Base-by-base conservation (phyloP, 148 eudicot genomes). In the Rhododendron griersonianum region DNA sequence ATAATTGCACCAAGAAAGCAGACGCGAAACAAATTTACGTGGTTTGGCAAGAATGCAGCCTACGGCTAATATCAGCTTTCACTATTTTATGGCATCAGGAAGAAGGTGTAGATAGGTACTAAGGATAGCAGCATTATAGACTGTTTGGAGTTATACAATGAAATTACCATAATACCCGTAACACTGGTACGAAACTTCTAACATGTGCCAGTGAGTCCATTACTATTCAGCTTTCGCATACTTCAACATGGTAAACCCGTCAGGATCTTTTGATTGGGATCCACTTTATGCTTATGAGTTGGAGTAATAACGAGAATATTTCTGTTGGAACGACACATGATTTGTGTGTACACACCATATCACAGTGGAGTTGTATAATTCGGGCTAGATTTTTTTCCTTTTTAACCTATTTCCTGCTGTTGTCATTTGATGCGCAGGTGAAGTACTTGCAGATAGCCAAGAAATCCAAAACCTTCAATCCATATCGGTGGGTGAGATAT, bases 401-500 rank as follows among this genome's bases (percentile, higher is more conserved):
- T 7, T 7, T 47, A 16, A 37, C 80, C 23, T 0, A 50, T 63
- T 84, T 84, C 48, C 25, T 76, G 76, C 48, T 59, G 37, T 44
- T 50, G 35, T 83, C 63, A 35, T 84, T 71, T 90, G 79, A 28
- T 82, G 88, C 90, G 18, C 39, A 93, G 98, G 98, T 95, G 84
- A 95, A 95, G 86, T 95, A 93, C 88, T 86, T 94, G 89, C 98
- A 95, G 87, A 93, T 95, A 86, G 93, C 95, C 37, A 95, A 92
- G 93, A 94, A 90, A 89, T 90, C 94, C 4, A 93, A 92, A 87
- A 82, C 92, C 80, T 90, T 91, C 87, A 95, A 95, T 83, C 98
- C 98, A 1, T 95, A 93, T 85, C 94, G 96, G 59, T 95, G 98
- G 98, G 98, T 95, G 83, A 93, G 96, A 89, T 95, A 95, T 47